A percentile compares a stretch with the other conserved stretches of the same genome.
Evolutionary conservation across 2,329 filamentous ascomycete genomes (phyloP).

Genomic region (Penicillium sp.): DNA sequence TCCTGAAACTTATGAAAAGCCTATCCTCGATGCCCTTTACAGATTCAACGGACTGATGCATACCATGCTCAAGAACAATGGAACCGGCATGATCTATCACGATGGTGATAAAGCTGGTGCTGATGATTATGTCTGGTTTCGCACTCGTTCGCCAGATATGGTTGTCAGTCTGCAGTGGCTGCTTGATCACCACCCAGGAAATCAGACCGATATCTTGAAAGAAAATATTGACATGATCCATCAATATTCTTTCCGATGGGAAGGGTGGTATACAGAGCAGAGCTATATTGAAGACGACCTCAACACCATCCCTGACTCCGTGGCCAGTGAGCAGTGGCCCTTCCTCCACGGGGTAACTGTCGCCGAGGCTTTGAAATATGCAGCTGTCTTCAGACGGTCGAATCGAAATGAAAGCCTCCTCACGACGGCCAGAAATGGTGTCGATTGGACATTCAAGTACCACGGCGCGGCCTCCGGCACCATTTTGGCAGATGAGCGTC

Average conservation of each 20-base stretch:
- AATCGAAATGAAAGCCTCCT: constrained; percentile 47
- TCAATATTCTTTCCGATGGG: constrained; percentile 43
- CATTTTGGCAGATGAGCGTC: constrained; percentile 53
- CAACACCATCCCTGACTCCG: constrained; percentile 32
- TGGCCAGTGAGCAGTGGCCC: constrained; percentile 36
- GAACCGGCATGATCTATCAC: constrained; percentile 52
- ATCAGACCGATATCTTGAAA: constrained; percentile 37
- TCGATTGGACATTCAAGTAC: constrained; percentile 52
- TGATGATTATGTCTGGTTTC: constrained; percentile 35
- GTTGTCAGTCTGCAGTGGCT: constrained; percentile 52
- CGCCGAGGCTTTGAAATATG: constrained; percentile 49
- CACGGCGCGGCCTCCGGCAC: constrained; percentile 52
- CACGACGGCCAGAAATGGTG: constrained; percentile 41
- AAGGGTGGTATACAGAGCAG: constrained; percentile 41
- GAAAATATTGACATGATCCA: constrained; percentile 49
- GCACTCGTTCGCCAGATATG: constrained; percentile 46
- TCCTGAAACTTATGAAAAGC: constrained; percentile 36
- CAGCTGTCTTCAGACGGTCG: constrained; percentile 49
- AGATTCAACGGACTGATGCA: constrained; percentile 54
- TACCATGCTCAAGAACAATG: constrained; percentile 57
- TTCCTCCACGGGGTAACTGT: constrained; percentile 53
- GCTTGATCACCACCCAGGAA: constrained; percentile 46
- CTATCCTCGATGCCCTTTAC: constrained; percentile 53
- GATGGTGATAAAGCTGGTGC: constrained; percentile 46
- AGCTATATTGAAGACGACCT: constrained; percentile 41